phyloP scores from a whole-genome alignment of 139 green algal species.

The Coccomyxa sp. region DNA sequence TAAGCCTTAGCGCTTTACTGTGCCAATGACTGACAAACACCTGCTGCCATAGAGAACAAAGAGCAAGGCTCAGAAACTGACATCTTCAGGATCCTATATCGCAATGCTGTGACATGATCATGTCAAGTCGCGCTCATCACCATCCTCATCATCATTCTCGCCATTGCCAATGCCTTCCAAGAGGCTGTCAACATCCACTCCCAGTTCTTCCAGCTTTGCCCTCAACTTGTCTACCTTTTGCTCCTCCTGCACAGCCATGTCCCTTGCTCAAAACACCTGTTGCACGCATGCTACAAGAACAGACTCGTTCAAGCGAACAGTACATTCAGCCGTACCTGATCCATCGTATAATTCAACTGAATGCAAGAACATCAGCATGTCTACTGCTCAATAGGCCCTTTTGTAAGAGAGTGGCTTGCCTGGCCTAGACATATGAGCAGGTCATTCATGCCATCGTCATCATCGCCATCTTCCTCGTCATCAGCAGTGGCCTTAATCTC shows the following conservation, averaged over 20 bases:
- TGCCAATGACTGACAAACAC: no score
- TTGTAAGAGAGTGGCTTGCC: slow-evolving; percentile 1
- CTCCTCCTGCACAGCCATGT: slow-evolving; percentile 65
- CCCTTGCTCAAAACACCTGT: slow-evolving; percentile 8
- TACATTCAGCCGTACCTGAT: no score
- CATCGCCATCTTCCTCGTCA: slow-evolving; percentile 1
- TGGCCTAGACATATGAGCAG: slow-evolving; percentile 84
- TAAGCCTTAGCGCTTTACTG: no score
- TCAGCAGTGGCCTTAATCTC: background rate
- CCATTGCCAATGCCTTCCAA: slow-evolving; percentile 29
- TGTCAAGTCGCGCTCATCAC: no score
- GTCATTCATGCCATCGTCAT: slow-evolving; percentile 60
- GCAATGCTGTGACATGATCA: no score
- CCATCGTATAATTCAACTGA: no score
- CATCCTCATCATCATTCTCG: slow-evolving; percentile 24
- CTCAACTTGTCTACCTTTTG: slow-evolving; percentile 28
- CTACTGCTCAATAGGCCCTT: no score
- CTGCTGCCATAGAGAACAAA: no score
- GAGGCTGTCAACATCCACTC: slow-evolving; percentile 64
- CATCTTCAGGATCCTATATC: no score
- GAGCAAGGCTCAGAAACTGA: no score
- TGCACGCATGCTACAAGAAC: background rate
- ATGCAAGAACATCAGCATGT: no score
- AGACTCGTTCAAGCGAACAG: no score
- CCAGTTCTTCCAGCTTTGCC: slow-evolving; percentile 42